These are phyloP conservation scores for Klebsormidium nitens DNA, from an alignment of 139 green algal genomes.

Conservation along the genomic window DNA sequence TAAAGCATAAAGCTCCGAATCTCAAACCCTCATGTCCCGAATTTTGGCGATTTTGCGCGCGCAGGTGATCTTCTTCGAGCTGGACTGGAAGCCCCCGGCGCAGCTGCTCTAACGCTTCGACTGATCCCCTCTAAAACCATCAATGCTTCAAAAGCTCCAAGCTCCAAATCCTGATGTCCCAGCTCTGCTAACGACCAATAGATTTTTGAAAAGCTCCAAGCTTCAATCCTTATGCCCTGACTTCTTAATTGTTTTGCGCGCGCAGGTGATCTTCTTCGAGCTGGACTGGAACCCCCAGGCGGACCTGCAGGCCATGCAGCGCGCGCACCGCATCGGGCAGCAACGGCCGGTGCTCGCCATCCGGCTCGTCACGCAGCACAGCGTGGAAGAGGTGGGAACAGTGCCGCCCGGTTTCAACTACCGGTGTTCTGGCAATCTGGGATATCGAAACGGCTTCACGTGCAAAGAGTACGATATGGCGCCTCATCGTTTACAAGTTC, in stretches of 20 bases:
- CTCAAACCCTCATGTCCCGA: not conserved
- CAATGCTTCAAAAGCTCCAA: too few relatives aligned
- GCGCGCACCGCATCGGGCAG: slow-evolving; percentile 40
- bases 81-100: not conserved
- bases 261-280: slow-evolving; percentile 39
- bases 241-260: too few relatives aligned
- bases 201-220: not conserved
- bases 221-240: not conserved
- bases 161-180: not conserved
- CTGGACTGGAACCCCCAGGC: slow-evolving; percentile 45
- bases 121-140: too few relatives aligned
- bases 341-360: not conserved
- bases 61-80: not conserved
- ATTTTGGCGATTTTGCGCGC: too few relatives aligned
- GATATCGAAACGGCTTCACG: too few relatives aligned
- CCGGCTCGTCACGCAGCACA: not conserved
- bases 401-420: too few relatives aligned
- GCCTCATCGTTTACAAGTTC: too few relatives aligned
- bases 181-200: not conserved
- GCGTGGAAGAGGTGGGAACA: not conserved
- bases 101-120: too few relatives aligned
- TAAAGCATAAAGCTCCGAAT: too few relatives aligned
- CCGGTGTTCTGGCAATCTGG: too few relatives aligned
- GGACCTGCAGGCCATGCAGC: slow-evolving; percentile 37
- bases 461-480: too few relatives aligned